Percentiles rank a stretch among this genome's conserved stretches.
Conservation (phyloP, 139 green algal species). For the Chlamydomonas sp. region DNA sequence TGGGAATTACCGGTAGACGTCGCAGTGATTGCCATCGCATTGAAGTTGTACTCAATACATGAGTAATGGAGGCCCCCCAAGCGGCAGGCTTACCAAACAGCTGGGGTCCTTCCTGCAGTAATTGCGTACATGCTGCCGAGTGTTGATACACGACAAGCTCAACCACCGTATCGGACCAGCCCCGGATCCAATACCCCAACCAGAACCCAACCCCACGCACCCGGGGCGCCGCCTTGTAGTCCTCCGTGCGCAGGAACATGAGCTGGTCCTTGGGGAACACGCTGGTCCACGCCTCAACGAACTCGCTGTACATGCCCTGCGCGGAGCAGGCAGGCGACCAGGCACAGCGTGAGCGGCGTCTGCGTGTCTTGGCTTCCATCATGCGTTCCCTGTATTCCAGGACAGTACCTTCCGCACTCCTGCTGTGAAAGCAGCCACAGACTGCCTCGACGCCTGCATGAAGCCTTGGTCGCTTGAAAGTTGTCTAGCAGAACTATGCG, state of each 20-base stretch:
- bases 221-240: conserved; percentile 59
- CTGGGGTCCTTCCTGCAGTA: no score
- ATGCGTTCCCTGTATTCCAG: neutral
- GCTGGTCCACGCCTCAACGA: conserved; percentile 51
- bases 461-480: no score
- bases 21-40: no score
- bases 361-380: neutral
- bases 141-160: neutral
- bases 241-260: conserved; percentile 63
- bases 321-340: neutral
- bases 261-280: conserved; percentile 59
- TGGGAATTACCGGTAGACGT: neutral
- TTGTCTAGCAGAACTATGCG: no score
- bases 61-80: no score
- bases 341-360: neutral
- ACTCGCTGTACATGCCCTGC: conserved; percentile 29
- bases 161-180: neutral
- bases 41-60: no score
- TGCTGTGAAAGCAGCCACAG: no score
- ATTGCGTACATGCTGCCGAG: no score
- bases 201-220: neutral
- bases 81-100: no score
- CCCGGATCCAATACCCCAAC: no score
- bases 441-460: no score
- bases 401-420: conserved; percentile 21